Evolutionary conservation across 2,329 filamentous ascomycete genomes (phyloP), one percentile per base, ranked within the genome.

Genomic region (Coniochaeta hoffmannii): DNA sequence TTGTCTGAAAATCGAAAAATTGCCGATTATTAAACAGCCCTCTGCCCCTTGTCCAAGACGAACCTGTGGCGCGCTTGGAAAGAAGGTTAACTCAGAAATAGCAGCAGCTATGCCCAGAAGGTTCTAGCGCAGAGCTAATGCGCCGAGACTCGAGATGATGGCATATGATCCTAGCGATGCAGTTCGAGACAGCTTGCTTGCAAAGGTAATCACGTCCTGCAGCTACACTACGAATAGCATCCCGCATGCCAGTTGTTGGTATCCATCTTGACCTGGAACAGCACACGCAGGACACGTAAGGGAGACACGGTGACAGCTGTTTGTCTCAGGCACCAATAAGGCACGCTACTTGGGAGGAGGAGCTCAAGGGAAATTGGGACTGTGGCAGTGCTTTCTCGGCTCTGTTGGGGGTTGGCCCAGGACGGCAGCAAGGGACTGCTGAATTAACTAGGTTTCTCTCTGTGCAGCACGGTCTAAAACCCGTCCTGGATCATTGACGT

Each of bases 1-100:
- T n/a, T n/a, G n/a, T n/a, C n/a, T n/a, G n/a, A n/a, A 41, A 41
- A 2, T 32, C 30, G 12, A 32, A 32, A 32, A 32, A 32, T 8
- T 32, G 12, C 30, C 30, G n/a, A n/a, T n/a, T n/a, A n/a, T n/a
- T n/a, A n/a, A n/a, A n/a, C n/a, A n/a, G n/a, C n/a, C 32, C 7
- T 35, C 7, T 36, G 15, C 34, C 34, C 34, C 34, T 36, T n/a
- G 17, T 15, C 36, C 19, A 22, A 41, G 36, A 22, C 19, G 22
- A 41, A 14, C 5, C 12, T 41, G 36, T 41, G 36, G 36, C 36
- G 36, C 44, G 24, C 24, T 30, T 28, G 44, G 12, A 30, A 50
- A 50, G 24, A 50, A 50, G 44, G 44, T 50, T 50, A 50, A 50
- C 44, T 28, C 44, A n/a, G 24, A 30, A 50, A 50, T 50, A 50